Evolutionary conservation across 2,329 filamentous ascomycete species (phyloP).

Genomic region (Pestalotiopsis sp.): DNA sequence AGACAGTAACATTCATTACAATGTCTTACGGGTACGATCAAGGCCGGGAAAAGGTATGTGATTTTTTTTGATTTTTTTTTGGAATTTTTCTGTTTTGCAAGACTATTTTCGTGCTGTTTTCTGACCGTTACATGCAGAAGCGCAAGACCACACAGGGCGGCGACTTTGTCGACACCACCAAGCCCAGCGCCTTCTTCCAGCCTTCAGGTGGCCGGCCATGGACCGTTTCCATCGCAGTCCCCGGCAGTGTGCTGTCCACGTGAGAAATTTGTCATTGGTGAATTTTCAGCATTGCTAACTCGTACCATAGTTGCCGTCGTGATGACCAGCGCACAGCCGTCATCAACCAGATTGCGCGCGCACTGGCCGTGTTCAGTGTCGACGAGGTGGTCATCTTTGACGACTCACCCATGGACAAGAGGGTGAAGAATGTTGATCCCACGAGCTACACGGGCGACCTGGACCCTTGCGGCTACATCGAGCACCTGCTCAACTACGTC

Average conservation of each 20-base stretch:
- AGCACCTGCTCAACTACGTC: constrained; percentile 78
- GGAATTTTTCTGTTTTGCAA: neutral
- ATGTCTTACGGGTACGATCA: constrained; percentile 9
- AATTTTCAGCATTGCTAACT: neutral
- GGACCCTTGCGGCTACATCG: constrained; percentile 79
- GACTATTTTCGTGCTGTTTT: neutral
- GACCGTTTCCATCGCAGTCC: constrained; percentile 78
- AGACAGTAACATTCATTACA: neutral
- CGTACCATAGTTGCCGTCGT: constrained; percentile 61
- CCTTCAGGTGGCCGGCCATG: constrained; percentile 66
- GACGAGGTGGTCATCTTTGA: constrained; percentile 85
- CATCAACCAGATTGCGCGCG: constrained; percentile 76
- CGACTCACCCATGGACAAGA: constrained; percentile 57
- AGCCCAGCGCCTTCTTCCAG: constrained; percentile 70
- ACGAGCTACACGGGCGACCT: constrained; percentile 67
- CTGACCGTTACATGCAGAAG: constrained; percentile 40
- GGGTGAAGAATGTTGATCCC: constrained; percentile 50
- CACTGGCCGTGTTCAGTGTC: constrained; percentile 79
- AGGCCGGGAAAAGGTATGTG: constrained; percentile 21
- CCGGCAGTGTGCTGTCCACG: constrained; percentile 78
- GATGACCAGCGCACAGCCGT: constrained; percentile 76
- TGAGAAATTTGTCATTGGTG: constrained; percentile 36
- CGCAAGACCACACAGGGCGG: constrained; percentile 49
- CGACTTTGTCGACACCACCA: constrained; percentile 56
- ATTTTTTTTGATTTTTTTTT: neutral